Evolutionary conservation across 768 basidiomycete species (phyloP), one percentile per base, ranked within the genome.

Genomic region (Coprinopsis marcescibilis): DNA sequence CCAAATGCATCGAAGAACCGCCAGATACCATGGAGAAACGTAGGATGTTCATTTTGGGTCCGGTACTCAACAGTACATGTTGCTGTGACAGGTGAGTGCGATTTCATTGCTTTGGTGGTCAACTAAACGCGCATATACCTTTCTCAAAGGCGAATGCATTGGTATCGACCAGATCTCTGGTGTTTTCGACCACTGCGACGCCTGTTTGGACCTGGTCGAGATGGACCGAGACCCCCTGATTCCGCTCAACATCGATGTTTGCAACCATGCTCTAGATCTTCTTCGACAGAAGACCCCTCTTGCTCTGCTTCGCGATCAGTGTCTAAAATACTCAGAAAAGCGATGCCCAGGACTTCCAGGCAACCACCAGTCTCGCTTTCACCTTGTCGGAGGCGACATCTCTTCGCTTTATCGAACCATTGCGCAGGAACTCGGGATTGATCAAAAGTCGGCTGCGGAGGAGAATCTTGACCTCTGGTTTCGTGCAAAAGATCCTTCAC

Each of bases 381-480:
- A 44, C 12, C 46, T 61, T 6, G 52, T 40, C 3, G 26, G 43
- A 19, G 41, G 57, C 43, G 56, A 61, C 24, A 32, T 48, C 1
- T 53, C 55, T 2, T 61, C 60, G n/a, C 51, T 63, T 3, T 63
- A 63, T 36, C 48, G 57, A 12, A 52, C 50, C 12, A 46, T 60
- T 43, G 42, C 57, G n/a, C 33, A 34, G 21, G 58, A 60, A 50
- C 42, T 39, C 19, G 60, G 60, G 4, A 58, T 64, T 32, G 26
- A 39, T 10, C 58, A 60, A 38, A n/a, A 56, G 7, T 48, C 59
- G 11, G 50, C 57, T 29, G 54, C 62, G 6, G 55, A 61, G 34
- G 53, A 53, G 3, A 64, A 64, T 40, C 48, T 63, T n/a, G 53
- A 63, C 30, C 32, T 43, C 19, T 63, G 62, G 62, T 58, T 61